A percentile compares a stretch with the other conserved stretches of the same genome.
Evolutionary conservation across 169 alveolate species (phyloP).

Genomic region (Neospora caninum): DNA sequence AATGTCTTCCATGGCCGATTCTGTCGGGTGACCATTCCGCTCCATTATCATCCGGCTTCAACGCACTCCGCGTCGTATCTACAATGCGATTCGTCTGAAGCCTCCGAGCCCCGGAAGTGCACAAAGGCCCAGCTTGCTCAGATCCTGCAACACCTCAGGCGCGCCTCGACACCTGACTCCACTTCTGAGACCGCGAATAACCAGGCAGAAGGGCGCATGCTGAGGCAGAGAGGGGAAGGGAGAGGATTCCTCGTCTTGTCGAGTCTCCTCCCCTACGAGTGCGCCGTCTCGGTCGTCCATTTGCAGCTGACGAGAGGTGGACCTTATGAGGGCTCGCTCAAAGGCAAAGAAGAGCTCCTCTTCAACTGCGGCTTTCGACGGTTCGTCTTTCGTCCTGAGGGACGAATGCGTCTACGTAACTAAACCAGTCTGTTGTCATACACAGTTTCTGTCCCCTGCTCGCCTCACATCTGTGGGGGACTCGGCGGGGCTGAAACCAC

Average conservation of each 20-base stretch:
- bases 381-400: neutral
- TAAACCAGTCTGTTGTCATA: no score
- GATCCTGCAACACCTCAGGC: neutral
- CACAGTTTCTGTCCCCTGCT: no score
- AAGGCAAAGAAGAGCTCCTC: conserved; percentile 67
- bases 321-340: conserved; percentile 48
- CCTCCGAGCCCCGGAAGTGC: neutral
- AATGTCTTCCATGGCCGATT: conserved; percentile 58
- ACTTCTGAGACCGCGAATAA: neutral
- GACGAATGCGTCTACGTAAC: no score
- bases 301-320: conserved; percentile 61
- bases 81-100: neutral
- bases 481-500: no score
- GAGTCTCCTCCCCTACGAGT: conserved; percentile 70
- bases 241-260: conserved; percentile 68
- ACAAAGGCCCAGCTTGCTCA: neutral
- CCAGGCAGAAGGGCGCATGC: conserved; percentile 34
- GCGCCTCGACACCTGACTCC: neutral
- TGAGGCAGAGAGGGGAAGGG: neutral
- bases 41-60: conserved; percentile 18
- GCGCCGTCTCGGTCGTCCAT: conserved; percentile 72
- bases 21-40: conserved; percentile 63
- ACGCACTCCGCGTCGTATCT: neutral
- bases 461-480: no score
- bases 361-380: conserved; percentile 75